Base-by-base conservation (phyloP, 306 rosid species). In the Glycine soja region DNA sequence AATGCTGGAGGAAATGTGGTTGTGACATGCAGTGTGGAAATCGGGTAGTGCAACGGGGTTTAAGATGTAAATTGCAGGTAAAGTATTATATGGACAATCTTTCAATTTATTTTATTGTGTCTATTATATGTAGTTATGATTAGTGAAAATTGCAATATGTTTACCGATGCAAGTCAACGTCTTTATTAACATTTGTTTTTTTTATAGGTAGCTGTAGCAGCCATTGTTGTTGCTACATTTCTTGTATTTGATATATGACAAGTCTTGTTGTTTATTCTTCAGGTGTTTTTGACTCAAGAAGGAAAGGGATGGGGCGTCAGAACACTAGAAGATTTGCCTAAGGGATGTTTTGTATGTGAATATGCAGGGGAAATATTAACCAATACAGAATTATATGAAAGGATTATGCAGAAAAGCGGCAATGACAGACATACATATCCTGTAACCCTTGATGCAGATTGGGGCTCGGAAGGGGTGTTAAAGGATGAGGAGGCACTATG, bases 1-100 rank as follows among this genome's bases (percentile, higher is more conserved):
- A 95, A 87, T 95, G 99, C 86, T 95, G 99, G 99, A 87, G 88
- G 77, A 95, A 93, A 87, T 93, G 99, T 81, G 99, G 99, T 34
- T 95, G 99, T 77, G 88, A 86, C 75, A 88, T 91, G 93, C 84
- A 63, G 51, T 95, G 99, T 79, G 99, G 99, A 82, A 95, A 95
- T 83, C 88, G 99, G 62, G 86, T 93, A 46, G 97, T 95, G 66
- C 99, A 95, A 80, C 85, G 92, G 69, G 99, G 99, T 80, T 71
- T 95, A 82, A 58, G 89, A 48, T 80, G 97, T 87, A 90, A 89
- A 85, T 80, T 95, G 82, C 97, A 95, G 97, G 99, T 93, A 48
- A 81, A 88, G 62, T 86, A 66, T 74, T 68, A 72, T 70, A 32
- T 80, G 54, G 48, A 69, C 30, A 81, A 78, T 84, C 43, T 46